These are phyloP conservation scores for Sclerotinia borealis DNA, from an alignment of 2,329 filamentous ascomycete genomes.

Conservation along the genomic window DNA sequence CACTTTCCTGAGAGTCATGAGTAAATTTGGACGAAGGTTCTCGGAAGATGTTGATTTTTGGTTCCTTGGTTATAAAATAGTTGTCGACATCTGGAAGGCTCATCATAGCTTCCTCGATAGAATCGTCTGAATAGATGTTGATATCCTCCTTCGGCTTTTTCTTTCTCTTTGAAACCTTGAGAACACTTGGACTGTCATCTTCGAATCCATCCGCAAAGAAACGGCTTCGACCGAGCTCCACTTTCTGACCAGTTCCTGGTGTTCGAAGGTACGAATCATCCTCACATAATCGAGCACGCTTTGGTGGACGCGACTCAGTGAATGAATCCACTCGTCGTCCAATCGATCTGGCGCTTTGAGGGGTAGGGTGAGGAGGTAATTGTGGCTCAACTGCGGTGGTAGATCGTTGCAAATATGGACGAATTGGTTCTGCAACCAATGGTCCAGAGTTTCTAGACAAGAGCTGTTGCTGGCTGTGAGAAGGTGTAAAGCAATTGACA, in stretches of 20 bases:
- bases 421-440: slow-evolving; percentile 48
- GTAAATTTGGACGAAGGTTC: neutral
- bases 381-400: slow-evolving; percentile 27
- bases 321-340: slow-evolving; percentile 36
- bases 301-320: slow-evolving; percentile 40
- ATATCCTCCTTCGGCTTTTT: slow-evolving; percentile 39
- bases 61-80: slow-evolving; percentile 13
- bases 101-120: slow-evolving; percentile 44
- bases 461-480: slow-evolving; percentile 56
- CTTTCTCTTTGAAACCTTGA: slow-evolving; percentile 33
- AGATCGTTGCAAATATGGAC: slow-evolving; percentile 25
- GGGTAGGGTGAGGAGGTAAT: slow-evolving; percentile 32
- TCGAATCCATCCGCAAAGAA: slow-evolving; percentile 38
- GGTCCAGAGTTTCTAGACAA: slow-evolving; percentile 48
- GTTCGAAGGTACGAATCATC: slow-evolving; percentile 34
- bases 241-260: slow-evolving; percentile 22
- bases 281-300: slow-evolving; percentile 46
- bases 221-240: slow-evolving; percentile 38
- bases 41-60: slow-evolving; percentile 25
- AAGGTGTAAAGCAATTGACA: slow-evolving; percentile 60
- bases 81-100: slow-evolving; percentile 36
- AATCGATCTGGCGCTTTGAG: slow-evolving; percentile 36
- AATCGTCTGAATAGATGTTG: slow-evolving; percentile 48
- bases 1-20: slow-evolving; percentile 1
- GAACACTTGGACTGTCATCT: slow-evolving; percentile 36